Base-by-base conservation (phyloP, 2,329 filamentous ascomycete species). In the Colletotrichum sp. region DNA sequence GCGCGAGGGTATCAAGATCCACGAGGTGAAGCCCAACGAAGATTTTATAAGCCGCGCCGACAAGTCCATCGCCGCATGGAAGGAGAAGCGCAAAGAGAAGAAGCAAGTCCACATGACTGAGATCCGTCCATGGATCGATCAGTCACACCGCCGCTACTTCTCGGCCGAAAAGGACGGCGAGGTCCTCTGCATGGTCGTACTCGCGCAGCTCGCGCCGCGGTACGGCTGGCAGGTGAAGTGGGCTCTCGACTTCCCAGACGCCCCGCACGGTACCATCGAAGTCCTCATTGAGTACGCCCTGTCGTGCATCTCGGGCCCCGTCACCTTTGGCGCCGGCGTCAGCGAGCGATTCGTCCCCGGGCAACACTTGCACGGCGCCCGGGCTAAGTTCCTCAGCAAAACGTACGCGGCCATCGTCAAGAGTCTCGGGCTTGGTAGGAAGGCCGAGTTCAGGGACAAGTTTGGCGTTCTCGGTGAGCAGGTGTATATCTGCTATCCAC, bases 221-320 rank as follows among this genome's bases (percentile, higher is more conserved):
- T 92, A 98, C 82, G 96, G 96, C 71, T 98, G 95, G 92, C 96
- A 98, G 87, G 93, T 98, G 82, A 98, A 98, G 87, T 98, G 97
- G 88, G 94, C 94, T n/a, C 92, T 98, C 71, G 95, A 98, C 85
- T 98, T 98, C 89, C 96, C 96, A 0, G 92, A 92, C 30, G 92
- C 96, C 1, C 94, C 96, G n/a, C 95, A 92, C 60, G 96, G 96
- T 63, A 93, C 94, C 39, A 98, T 98, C 78, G 96, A 98, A 86
- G 90, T 93, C 55, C 91, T 97, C 55, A 94, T 98, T 80, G 92
- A 94, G 48, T 90, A 93, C 81, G 92, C 94, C 1, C 89, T 98
- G 76, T 81, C 84, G 8, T 81, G 82, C 55, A 83, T 91, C 67
- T 86, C 87, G 1, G 87, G 88, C 43, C 84, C 88, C 55, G 94